A percentile compares a stretch with the other conserved stretches of the same genome.
phyloP scores from a whole-genome alignment of 108 stramenopile species.

The Nitzschia sp. region DNA sequence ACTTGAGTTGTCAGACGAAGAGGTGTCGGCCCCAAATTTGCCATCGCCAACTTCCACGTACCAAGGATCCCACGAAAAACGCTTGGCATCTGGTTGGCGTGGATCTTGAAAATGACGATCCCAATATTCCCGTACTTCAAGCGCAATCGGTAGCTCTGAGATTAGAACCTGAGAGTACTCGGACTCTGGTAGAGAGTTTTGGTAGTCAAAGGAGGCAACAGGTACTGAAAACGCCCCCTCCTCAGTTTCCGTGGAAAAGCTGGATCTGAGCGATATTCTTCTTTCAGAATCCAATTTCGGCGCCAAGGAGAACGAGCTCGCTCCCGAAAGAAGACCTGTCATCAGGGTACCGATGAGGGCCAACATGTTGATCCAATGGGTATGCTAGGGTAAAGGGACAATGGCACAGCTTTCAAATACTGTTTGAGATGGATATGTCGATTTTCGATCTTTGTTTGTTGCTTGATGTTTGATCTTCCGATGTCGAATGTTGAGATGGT shows the following conservation, averaged over 20 bases:
- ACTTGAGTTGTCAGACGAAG: not conserved
- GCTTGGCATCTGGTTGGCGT: slow-evolving; percentile 29
- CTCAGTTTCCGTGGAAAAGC: too few species aligned
- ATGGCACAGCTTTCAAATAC: too few species aligned
- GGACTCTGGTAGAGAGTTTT: slow-evolving; percentile 11
- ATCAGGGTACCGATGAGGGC: not conserved
- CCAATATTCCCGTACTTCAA: slow-evolving; percentile 17
- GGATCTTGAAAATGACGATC: slow-evolving; percentile 41
- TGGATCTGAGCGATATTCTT: too few species aligned
- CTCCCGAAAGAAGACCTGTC: not conserved
- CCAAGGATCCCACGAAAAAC: slow-evolving; percentile 48
- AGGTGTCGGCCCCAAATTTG: not conserved
- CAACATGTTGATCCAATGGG: not conserved
- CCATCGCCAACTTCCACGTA: slow-evolving; percentile 30
- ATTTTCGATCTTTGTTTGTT: too few species aligned
- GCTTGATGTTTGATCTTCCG: too few species aligned
- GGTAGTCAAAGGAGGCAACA: not conserved
- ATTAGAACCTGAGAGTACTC: slow-evolving; percentile 32
- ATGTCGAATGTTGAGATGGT: too few species aligned
- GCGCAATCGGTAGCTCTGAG: slow-evolving; percentile 4
- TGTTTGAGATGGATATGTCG: too few species aligned
- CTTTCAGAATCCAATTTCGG: too few species aligned
- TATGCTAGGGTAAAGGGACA: too few species aligned
- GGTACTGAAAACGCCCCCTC: too few species aligned
- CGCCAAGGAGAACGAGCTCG: not conserved